Evolutionary conservation across 78 protist genomes (phyloP).

Genomic region (Mantamonas sphyraenae): DNA sequence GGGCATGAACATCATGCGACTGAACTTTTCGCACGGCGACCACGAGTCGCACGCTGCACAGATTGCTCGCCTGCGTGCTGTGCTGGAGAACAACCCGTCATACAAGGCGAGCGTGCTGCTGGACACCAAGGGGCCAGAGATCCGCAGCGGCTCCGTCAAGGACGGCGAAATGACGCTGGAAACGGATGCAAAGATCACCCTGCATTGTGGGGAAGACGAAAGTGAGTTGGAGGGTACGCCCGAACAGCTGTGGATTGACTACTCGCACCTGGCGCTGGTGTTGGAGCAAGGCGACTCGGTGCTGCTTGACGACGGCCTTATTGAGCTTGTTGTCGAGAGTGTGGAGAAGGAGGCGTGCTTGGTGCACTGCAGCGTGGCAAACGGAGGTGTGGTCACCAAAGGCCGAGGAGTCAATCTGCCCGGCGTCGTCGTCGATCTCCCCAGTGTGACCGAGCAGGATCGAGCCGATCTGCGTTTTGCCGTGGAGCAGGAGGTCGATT

Average conservation of each 20-base stretch:
- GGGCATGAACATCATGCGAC: conserved; percentile 65
- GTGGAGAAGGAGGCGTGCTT: conserved; percentile 5
- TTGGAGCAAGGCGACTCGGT: conserved; percentile 10
- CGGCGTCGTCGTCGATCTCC: conserved; percentile 42
- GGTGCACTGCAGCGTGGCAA: too few species aligned
- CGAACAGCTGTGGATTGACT: conserved; percentile 9
- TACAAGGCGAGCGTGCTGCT: neutral
- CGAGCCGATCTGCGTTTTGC: conserved; percentile 42
- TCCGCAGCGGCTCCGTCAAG: conserved; percentile 43
- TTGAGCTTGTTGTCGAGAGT: conserved; percentile 25
- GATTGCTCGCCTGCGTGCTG: neutral
- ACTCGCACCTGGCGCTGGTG: conserved; percentile 18
- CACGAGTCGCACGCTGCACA: conserved; percentile 32
- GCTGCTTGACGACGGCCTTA: conserved; percentile 60
- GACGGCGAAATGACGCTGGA: conserved; percentile 5
- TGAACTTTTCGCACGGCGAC: conserved; percentile 73
- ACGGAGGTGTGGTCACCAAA: neutral
- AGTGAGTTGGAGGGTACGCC: neutral
- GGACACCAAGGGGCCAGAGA: conserved; percentile 70
- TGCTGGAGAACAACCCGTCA: neutral
- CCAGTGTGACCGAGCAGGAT: conserved; percentile 76
- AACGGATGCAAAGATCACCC: neutral
- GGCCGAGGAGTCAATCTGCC: neutral
- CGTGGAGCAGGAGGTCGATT: conserved; percentile 50
- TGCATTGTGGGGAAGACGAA: neutral